A percentile compares a stretch with the other conserved stretches of the same genome.
Conservation (phyloP, 2,329 filamentous ascomycete species). For the Colletotrichum sidae region DNA sequence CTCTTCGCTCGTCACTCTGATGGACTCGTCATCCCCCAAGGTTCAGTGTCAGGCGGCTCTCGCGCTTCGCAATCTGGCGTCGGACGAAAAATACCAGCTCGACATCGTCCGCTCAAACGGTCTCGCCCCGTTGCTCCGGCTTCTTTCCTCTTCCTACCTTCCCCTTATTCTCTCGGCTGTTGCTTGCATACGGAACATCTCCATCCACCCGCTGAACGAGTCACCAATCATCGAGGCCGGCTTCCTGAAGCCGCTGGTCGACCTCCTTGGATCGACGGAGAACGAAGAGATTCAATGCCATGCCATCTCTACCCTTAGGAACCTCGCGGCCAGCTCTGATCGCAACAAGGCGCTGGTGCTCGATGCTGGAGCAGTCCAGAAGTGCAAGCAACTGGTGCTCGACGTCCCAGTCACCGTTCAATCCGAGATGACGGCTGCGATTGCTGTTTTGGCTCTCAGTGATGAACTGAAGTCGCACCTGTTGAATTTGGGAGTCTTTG, state of each 20-base stretch:
- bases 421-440: constrained; percentile 99
- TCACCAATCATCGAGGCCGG: constrained; percentile 98
- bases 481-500: constrained; percentile 92
- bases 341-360: constrained; percentile 98
- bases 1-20: constrained; percentile 92
- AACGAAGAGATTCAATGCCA: constrained; percentile 99
- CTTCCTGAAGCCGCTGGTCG: constrained; percentile 92
- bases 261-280: constrained; percentile 92
- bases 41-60: constrained; percentile 98
- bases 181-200: constrained; percentile 98
- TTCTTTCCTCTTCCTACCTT: constrained; percentile 94
- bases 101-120: constrained; percentile 94
- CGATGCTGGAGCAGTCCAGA: constrained; percentile 95
- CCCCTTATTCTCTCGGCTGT: constrained; percentile 96
- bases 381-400: constrained; percentile 96
- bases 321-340: constrained; percentile 95
- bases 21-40: constrained; percentile 97
- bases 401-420: constrained; percentile 95
- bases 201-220: constrained; percentile 97
- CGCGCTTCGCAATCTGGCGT: constrained; percentile 93
- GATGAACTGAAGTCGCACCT: constrained; percentile 95
- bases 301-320: constrained; percentile 95
- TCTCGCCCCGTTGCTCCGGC: constrained; percentile 84
- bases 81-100: constrained; percentile 98
- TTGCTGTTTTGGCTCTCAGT: constrained; percentile 93